phyloP scores from a whole-genome alignment of 768 basidiomycete genomes.

The Rhizopogon rudus region DNA sequence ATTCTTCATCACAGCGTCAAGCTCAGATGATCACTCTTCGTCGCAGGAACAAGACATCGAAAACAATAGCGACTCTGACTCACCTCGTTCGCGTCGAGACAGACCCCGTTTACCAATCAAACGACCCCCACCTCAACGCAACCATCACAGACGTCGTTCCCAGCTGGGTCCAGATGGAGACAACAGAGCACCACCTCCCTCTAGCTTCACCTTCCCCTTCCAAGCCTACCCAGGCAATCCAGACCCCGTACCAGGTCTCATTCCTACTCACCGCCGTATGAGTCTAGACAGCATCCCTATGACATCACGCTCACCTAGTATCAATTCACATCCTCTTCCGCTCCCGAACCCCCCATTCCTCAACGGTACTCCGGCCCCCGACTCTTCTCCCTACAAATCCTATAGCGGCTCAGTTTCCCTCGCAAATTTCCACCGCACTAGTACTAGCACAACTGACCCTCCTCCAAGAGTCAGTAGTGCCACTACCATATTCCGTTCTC shows the following conservation, averaged over 20 bases:
- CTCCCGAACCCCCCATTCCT: conserved; percentile 46
- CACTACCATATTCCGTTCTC: conserved; percentile 53
- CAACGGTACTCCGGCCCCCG: conserved; percentile 10
- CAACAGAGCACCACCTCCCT: conserved; percentile 29
- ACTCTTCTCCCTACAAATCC: conserved; percentile 35
- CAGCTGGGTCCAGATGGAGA: no score
- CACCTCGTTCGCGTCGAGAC: background rate
- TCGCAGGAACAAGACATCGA: conserved; percentile 16
- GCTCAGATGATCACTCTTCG: conserved; percentile 14
- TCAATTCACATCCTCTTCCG: conserved; percentile 20
- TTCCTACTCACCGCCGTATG: conserved; percentile 33
- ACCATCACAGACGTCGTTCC: background rate
- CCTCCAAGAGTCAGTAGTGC: conserved; percentile 39
- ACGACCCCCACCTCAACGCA: conserved; percentile 15
- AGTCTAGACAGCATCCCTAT: conserved; percentile 36
- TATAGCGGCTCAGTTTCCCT: conserved; percentile 19
- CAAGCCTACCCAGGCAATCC: conserved; percentile 64
- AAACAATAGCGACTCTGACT: conserved; percentile 25
- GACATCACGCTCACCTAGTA: conserved; percentile 23
- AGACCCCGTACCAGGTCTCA: conserved; percentile 46
- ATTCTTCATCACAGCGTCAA: conserved; percentile 27
- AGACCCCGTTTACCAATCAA: background rate
- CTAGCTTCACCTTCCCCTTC: conserved; percentile 44
- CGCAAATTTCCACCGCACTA: conserved; percentile 26
- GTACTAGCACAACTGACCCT: conserved; percentile 11